Conservation (phyloP, 2,329 filamentous ascomycete species). For the Trichophaea hybrida region DNA sequence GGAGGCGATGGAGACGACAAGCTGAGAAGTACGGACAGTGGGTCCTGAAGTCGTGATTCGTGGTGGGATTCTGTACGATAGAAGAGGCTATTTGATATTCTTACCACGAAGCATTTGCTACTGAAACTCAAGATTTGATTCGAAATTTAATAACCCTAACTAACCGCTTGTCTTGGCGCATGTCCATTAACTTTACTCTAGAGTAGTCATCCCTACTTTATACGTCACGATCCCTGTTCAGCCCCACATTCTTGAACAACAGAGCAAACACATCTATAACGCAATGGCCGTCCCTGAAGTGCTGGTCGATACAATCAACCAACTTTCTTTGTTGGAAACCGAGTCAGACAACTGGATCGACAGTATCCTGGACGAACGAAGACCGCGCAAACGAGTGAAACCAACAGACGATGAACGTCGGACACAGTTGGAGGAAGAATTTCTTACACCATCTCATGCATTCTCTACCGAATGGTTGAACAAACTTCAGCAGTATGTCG, state of each 20-base stretch:
- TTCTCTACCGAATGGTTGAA: slow-evolving; percentile 84
- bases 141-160: too few species aligned
- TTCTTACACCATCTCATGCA: slow-evolving; percentile 60
- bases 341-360: slow-evolving; percentile 39
- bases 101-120: too few species aligned
- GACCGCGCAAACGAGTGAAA: slow-evolving; percentile 37
- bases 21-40: too few species aligned
- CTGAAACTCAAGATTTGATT: too few species aligned
- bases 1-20: too few species aligned
- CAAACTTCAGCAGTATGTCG: slow-evolving; percentile 56
- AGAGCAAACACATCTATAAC: background rate
- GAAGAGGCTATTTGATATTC: too few species aligned
- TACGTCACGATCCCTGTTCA: background rate
- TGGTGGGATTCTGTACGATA: too few species aligned
- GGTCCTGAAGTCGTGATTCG: too few species aligned
- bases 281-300: background rate
- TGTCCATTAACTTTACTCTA: too few species aligned
- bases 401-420: slow-evolving; percentile 9
- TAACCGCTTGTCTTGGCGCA: too few species aligned
- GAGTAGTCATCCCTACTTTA: too few species aligned
- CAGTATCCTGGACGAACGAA: slow-evolving; percentile 42
- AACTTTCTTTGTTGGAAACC: slow-evolving; percentile 36
- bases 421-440: slow-evolving; percentile 51
- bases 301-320: slow-evolving; percentile 39
- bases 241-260: background rate